Evolutionary conservation across 768 basidiomycete species (phyloP).

Genomic region (Leccinum ochraceum): DNA sequence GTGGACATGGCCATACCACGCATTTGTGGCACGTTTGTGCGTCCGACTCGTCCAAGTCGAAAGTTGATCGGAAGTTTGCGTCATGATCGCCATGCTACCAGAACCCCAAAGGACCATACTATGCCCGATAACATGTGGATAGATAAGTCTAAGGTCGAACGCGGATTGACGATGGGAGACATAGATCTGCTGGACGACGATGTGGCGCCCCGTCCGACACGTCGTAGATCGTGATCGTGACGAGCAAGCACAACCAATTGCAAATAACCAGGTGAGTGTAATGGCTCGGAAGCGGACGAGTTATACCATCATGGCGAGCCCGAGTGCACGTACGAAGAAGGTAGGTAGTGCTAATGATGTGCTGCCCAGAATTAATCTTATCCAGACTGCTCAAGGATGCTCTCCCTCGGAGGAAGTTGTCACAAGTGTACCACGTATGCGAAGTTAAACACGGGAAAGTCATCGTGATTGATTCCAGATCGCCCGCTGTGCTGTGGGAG

Average conservation of each 20-base stretch:
- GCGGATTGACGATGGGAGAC: neutral
- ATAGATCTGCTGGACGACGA: neutral
- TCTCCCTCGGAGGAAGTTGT: no score
- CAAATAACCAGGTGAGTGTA: conserved; percentile 40
- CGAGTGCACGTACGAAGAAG: no score
- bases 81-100: neutral
- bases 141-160: neutral
- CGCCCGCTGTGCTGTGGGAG: no score
- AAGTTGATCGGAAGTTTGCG: neutral
- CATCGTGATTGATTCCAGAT: no score
- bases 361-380: no score
- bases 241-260: conserved; percentile 45
- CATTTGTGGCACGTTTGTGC: neutral
- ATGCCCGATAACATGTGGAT: neutral
- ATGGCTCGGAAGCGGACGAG: no score
- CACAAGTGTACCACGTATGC: no score
- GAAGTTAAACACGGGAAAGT: no score
- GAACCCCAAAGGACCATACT: neutral
- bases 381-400: no score
- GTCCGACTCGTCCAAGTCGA: neutral
- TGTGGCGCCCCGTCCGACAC: neutral
- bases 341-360: no score
- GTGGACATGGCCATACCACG: neutral
- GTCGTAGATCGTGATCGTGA: neutral
- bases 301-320: no score